Evolutionary conservation across 148 eudicot species (phyloP).

Genomic region (Tetragonia tetragonoides): DNA sequence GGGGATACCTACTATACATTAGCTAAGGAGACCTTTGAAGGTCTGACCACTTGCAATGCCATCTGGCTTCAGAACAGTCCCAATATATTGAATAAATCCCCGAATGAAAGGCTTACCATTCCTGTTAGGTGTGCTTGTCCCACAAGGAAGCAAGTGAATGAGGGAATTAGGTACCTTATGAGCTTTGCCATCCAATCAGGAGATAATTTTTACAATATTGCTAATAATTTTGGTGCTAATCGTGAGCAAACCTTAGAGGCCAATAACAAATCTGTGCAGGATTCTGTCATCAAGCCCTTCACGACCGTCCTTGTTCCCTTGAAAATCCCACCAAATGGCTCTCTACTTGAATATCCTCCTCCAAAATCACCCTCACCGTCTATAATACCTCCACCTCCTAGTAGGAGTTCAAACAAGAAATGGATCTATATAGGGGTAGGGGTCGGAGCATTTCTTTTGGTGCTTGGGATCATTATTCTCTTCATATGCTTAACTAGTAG

Average conservation of each 20-base stretch:
- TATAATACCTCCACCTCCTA: constrained; percentile 21
- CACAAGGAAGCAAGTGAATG: constrained; percentile 49
- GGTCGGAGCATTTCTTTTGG: constrained; percentile 25
- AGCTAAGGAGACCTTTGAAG: constrained; percentile 58
- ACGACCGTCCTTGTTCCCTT: constrained; percentile 80
- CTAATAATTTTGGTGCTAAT: constrained; percentile 46
- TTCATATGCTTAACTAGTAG: constrained; percentile 6
- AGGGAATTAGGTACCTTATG: constrained; percentile 61
- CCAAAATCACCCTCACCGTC: constrained; percentile 34
- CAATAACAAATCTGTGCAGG: constrained; percentile 47
- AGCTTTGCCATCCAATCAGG: constrained; percentile 44
- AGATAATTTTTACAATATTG: constrained; percentile 35
- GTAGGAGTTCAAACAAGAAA: constrained; percentile 21
- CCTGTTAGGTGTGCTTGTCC: constrained; percentile 95
- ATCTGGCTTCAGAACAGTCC: constrained; percentile 44
- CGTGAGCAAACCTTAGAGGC: constrained; percentile 53
- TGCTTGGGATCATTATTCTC: constrained; percentile 21
- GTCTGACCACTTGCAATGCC: constrained; percentile 68
- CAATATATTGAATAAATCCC: constrained; percentile 14
- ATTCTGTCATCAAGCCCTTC: constrained; percentile 40
- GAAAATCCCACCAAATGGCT: constrained; percentile 46
- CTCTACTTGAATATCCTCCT: constrained; percentile 31
- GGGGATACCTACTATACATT: constrained; percentile 32
- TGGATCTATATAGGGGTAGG: constrained; percentile 40
- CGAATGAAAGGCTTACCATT: constrained; percentile 44